Base-by-base conservation (phyloP, 1,139 yeast species). In the Suhomyces kunorum region DNA sequence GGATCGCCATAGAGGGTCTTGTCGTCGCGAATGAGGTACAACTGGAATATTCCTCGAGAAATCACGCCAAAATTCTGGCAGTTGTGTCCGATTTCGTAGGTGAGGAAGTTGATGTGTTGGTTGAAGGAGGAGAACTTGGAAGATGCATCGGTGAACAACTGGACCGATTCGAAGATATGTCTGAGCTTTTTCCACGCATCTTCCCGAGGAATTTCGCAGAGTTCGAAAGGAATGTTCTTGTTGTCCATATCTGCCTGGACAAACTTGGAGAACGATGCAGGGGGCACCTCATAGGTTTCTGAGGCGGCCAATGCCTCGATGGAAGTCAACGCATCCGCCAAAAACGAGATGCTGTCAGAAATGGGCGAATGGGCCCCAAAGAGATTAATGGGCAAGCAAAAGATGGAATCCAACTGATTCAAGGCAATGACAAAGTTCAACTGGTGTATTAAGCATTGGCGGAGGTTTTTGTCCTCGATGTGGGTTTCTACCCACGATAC, bases 1-100 rank as follows among this genome's bases (percentile, higher is more conserved):
- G 35, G 29, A 17, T 42, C 45, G 8, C 71, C 74, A 37, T 78
- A 51, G 1, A 84, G 65, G 2, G 80, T 63, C 39, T 73, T 74
- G 55, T 83, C 81, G 53, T 82, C 85, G 43, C 87, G 64, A 5
- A 83, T 64, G 17, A 83, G 62, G 51, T 74, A 81, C 25, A 82
- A 59, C 44, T 83, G 86, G 50, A 82, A 74, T 16, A 81, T 52
- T 2, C 86, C 85, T 44, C 90, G 67, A 1, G 82, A 70, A 15
- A 84, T 57, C 2, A 80, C 81, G 51, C 80, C 63, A 28, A 51
- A 80, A 3, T 64, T 38, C 7, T 52, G 46, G 18, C 62, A 56
- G 9, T 56, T 52, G 32, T 53, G 48, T 28, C 63, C 61, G 17
- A 73, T 55, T 32, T 64, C 65, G 43, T 51, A 63, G n/a, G 49